A percentile compares a stretch with the other conserved stretches of the same genome.
phyloP scores from a whole-genome alignment of 2,329 filamentous ascomycete species.

The Bipolaris zeicola region DNA sequence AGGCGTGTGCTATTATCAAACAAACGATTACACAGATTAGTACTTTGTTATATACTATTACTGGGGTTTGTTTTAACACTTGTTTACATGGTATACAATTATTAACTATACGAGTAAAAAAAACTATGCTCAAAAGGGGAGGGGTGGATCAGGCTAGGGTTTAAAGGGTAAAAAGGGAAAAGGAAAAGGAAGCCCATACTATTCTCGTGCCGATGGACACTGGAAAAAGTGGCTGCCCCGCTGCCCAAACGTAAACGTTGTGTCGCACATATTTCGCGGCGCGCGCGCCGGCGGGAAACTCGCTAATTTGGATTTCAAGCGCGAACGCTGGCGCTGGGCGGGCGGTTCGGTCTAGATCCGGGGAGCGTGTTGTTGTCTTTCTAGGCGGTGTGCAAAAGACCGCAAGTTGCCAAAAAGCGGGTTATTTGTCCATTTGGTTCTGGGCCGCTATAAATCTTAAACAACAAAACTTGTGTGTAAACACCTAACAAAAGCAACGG shows the following conservation, averaged over 20 bases:
- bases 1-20: constrained; percentile 28
- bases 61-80: too few species aligned
- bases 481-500: neutral
- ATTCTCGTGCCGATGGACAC: constrained; percentile 34
- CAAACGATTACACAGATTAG: neutral
- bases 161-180: too few species aligned
- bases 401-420: too few species aligned
- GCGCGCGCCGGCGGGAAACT: constrained; percentile 5
- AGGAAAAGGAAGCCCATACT: constrained; percentile 23
- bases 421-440: too few species aligned
- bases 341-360: neutral
- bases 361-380: neutral
- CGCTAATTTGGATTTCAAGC: neutral
- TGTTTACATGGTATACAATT: neutral
- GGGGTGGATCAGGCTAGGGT: constrained; percentile 22
- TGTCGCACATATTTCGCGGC: constrained; percentile 35
- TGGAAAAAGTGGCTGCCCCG: constrained; percentile 44
- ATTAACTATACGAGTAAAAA: too few species aligned
- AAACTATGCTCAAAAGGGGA: neutral
- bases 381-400: constrained; percentile 6
- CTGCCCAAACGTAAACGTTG: constrained; percentile 43
- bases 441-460: constrained; percentile 2
- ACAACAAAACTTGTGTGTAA: neutral
- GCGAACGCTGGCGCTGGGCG: too few species aligned
- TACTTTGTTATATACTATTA: neutral